Base-by-base conservation (phyloP, 2,329 filamentous ascomycete species). In the Aspergillus novoparasiticus region DNA sequence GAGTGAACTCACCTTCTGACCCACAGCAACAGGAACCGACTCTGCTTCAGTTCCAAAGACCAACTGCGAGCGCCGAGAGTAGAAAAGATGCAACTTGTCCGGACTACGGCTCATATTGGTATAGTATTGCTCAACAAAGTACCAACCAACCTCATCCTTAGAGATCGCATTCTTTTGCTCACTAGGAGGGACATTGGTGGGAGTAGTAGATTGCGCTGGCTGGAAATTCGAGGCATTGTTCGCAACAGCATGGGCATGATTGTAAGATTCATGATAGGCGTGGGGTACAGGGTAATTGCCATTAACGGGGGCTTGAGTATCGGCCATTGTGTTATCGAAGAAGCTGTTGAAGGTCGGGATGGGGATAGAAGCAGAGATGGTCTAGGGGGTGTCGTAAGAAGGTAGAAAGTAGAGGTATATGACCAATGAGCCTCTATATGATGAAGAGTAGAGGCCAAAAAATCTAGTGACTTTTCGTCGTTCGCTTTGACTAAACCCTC, bases 51-150 rank as follows among this genome's bases (percentile, higher is more conserved):
- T 87, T 59, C 95, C 95, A 71, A 91, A 95, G 66, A 98, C 93
- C 74, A 97, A 94, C 81, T 97, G 94, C 61, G 95, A 98, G 69
- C 89, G 90, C 82, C 97, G 97, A 82, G 92, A 91, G 82, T 98
- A 98, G 85, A 97, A 99, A 59, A 98, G 89, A 80, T 89, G 94
- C 73, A 99, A 91, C 82, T 95, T 96, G 77, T 97, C 93, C 26
- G 95, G 94, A 69, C 85, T 91, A 81, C 94, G 94, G 88, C 94
- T 97, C 76, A 99, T 83, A 66, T 93, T 99, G 72, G 92, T 98
- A 83, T 99, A 99, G 85, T 97, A 99, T 81, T 97, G 93, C 86
- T 98, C 94, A 63, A 99, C 95, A 72, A 99, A 99, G 83, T 94
- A 98, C 95, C 95, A 99, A 80, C 93, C 95, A 71, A 99, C 93